Evolutionary conservation across 768 basidiomycete genomes (phyloP).

Genomic region (Gyrodon lividus): DNA sequence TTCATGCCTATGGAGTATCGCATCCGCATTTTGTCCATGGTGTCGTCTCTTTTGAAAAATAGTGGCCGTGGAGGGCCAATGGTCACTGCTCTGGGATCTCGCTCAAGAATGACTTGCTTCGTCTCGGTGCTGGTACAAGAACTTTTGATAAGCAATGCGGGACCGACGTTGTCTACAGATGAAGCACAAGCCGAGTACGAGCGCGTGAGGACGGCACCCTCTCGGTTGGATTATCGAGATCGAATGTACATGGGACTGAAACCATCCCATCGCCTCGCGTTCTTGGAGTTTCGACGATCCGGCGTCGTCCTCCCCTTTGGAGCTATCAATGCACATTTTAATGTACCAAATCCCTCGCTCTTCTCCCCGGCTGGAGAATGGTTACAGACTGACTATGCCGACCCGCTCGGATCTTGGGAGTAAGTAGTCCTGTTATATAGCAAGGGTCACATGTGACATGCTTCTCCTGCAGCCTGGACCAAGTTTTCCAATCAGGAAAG

Average conservation of each 20-base stretch:
- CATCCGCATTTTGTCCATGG: slow-evolving; percentile 16
- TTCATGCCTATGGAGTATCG: slow-evolving; percentile 38
- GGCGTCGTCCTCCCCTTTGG: slow-evolving; percentile 53
- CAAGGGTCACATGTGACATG: not conserved
- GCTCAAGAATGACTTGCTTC: slow-evolving; percentile 17
- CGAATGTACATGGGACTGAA: slow-evolving; percentile 38
- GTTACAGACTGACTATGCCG: slow-evolving; percentile 40
- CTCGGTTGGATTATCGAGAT: slow-evolving; percentile 42
- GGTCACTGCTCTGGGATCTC: slow-evolving; percentile 7
- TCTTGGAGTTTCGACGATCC: slow-evolving; percentile 36
- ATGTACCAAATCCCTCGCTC: slow-evolving; percentile 42
- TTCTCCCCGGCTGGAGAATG: slow-evolving; percentile 46
- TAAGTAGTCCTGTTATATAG: slow-evolving; percentile 21
- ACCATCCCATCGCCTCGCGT: slow-evolving; percentile 46
- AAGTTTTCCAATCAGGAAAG: slow-evolving; percentile 39
- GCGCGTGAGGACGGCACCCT: slow-evolving; percentile 35
- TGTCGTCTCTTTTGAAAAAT: slow-evolving; percentile 18
- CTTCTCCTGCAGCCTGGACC: slow-evolving; percentile 32
- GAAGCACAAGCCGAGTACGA: slow-evolving; percentile 33
- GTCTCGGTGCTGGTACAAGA: slow-evolving; percentile 4
- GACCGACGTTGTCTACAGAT: slow-evolving; percentile 15
- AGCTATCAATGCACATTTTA: slow-evolving; percentile 40
- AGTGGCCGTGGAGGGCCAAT: not conserved
- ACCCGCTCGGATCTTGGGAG: slow-evolving; percentile 53
- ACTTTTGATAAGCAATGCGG: slow-evolving; percentile 17